phyloP scores from a whole-genome alignment of 2,329 filamentous ascomycete species.

The Aspergillus ustus region DNA sequence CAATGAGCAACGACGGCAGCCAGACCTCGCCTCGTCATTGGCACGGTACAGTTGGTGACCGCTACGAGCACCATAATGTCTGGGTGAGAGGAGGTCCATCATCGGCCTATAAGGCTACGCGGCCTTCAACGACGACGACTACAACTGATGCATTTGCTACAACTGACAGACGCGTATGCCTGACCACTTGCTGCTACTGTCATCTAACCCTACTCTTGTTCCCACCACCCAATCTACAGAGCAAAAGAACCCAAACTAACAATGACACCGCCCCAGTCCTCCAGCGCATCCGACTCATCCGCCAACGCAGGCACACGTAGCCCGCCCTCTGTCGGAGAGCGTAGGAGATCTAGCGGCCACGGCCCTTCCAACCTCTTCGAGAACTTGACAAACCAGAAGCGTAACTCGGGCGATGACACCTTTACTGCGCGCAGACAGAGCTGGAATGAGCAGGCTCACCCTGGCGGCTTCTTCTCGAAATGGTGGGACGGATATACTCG shows the following conservation, averaged over 20 bases:
- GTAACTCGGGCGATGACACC: conserved; percentile 42
- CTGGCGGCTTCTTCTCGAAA: conserved; percentile 42
- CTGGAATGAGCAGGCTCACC: conserved; percentile 50
- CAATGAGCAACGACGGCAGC: conserved; percentile 23
- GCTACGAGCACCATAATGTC: conserved; percentile 42
- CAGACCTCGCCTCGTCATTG: conserved; percentile 35
- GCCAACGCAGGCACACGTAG: conserved; percentile 20
- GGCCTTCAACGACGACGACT: conserved; percentile 24
- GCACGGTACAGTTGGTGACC: conserved; percentile 39
- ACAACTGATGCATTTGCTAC: conserved; percentile 29
- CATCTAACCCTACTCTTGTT: background rate
- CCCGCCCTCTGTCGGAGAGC: conserved; percentile 27
- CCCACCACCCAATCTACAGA: background rate
- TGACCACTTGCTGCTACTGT: background rate
- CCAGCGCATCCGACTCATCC: conserved; percentile 35
- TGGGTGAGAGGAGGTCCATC: conserved; percentile 39
- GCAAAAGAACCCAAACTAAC: background rate
- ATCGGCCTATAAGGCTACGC: conserved; percentile 23
- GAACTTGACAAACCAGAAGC: conserved; percentile 51
- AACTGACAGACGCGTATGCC: conserved; percentile 35
- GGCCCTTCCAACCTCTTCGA: conserved; percentile 28
- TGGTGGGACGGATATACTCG: conserved; percentile 49
- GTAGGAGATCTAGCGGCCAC: conserved; percentile 36
- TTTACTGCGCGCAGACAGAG: conserved; percentile 44
- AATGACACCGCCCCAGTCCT: conserved; percentile 27